These are phyloP conservation scores for Epithele typhae DNA, from an alignment of 768 basidiomycete genomes.

Conservation along the genomic window DNA sequence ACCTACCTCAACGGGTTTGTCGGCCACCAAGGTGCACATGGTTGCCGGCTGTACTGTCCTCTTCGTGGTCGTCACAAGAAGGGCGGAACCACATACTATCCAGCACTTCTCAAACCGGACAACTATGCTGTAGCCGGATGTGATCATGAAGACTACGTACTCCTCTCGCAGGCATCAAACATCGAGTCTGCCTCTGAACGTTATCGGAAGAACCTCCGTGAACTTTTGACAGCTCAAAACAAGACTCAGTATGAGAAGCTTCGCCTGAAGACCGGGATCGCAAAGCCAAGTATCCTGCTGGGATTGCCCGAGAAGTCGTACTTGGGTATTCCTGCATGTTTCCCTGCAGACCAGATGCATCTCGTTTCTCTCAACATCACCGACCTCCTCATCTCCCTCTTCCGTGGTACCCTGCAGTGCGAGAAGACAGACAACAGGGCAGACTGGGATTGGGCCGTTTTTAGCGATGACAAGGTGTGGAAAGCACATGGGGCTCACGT, in stretches of 20 bases:
- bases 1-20: conserved; percentile 29
- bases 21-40: conserved; percentile 29
- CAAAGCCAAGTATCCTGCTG: conserved; percentile 30
- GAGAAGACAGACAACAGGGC: conserved; percentile 18
- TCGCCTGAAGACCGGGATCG: conserved; percentile 29
- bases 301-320: conserved; percentile 15
- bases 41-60: conserved; percentile 33
- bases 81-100: conserved; percentile 29
- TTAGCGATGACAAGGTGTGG: conserved; percentile 25
- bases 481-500: conserved; percentile 31
- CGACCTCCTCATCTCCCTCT: conserved; percentile 29
- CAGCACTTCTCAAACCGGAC: conserved; percentile 25
- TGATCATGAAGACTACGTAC: conserved; percentile 25
- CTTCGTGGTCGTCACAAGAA: too few species aligned
- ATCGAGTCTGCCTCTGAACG: background rate
- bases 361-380: conserved; percentile 31
- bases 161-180: background rate
- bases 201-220: conserved; percentile 18
- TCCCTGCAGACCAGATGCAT: conserved; percentile 37
- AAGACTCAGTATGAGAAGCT: conserved; percentile 21
- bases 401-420: conserved; percentile 21
- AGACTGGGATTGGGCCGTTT: conserved; percentile 29
- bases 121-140: conserved; percentile 21
- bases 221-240: conserved; percentile 16
- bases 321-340: conserved; percentile 26